Conservation (phyloP, 139 green algal species). For the Eudorina sp. region DNA sequence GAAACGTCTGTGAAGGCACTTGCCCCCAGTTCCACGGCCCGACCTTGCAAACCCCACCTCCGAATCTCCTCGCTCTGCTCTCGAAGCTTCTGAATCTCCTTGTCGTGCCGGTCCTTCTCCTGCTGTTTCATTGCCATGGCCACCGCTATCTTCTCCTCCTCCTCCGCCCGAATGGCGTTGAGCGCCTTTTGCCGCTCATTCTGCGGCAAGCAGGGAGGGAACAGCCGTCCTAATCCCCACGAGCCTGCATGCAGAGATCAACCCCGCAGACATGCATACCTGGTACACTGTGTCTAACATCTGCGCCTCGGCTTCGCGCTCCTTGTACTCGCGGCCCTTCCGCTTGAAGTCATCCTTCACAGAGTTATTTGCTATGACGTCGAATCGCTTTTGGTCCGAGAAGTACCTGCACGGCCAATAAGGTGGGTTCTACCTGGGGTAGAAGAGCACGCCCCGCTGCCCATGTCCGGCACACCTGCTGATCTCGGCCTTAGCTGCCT, state of each 20-base stretch:
- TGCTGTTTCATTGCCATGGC: slow-evolving; percentile 56
- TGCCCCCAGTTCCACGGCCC: too few relatives aligned
- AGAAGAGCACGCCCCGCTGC: background rate
- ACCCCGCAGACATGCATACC: slow-evolving; percentile 52
- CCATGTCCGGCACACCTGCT: slow-evolving; percentile 55
- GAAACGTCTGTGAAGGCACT: too few relatives aligned
- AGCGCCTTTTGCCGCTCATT: slow-evolving; percentile 62
- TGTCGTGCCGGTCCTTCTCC: slow-evolving; percentile 58
- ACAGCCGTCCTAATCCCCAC: background rate
- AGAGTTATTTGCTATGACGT: slow-evolving; percentile 51
- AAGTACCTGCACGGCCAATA: slow-evolving; percentile 67
- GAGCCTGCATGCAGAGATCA: background rate
- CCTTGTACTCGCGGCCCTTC: slow-evolving; percentile 59
- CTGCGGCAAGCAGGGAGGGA: background rate
- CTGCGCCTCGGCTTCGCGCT: slow-evolving; percentile 63
- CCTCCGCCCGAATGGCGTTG: slow-evolving; percentile 54
- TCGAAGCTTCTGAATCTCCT: slow-evolving; percentile 69
- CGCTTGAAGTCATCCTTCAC: slow-evolving; percentile 70
- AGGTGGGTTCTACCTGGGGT: background rate
- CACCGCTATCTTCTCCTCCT: slow-evolving; percentile 66
- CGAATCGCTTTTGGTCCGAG: slow-evolving; percentile 58
- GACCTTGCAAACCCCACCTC: slow-evolving; percentile 3
- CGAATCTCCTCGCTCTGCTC: slow-evolving; percentile 72
- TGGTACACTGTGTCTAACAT: slow-evolving; percentile 72
- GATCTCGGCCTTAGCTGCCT: slow-evolving; percentile 57